Conservation (phyloP, 305 asterid species). For the Withania somnifera region DNA sequence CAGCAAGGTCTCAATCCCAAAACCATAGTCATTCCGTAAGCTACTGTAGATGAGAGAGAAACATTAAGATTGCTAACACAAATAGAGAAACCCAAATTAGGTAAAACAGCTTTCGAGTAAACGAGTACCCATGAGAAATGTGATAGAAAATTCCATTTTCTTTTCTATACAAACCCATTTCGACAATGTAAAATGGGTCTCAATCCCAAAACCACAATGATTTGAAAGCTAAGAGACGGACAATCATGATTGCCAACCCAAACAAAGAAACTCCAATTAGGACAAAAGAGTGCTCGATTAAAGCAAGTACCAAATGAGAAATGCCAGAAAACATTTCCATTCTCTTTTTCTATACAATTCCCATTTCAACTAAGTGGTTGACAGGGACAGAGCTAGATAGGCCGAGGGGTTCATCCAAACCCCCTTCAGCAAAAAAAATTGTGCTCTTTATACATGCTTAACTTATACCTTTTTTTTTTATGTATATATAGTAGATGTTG, state of each 20-base stretch:
- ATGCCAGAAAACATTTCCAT: not conserved
- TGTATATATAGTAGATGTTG: no score
- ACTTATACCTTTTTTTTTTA: no score
- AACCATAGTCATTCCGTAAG: not conserved
- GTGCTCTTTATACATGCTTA: no score
- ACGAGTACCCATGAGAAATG: not conserved
- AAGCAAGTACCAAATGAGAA: not conserved
- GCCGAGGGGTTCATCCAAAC: no score
- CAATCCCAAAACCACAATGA: not conserved
- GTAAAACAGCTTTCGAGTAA: not conserved
- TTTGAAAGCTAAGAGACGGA: not conserved
- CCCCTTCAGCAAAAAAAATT: no score
- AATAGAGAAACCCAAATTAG: not conserved
- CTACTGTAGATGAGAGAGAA: not conserved
- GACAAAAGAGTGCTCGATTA: not conserved
- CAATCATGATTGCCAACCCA: not conserved
- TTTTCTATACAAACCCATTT: not conserved
- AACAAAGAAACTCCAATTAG: not conserved
- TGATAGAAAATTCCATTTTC: not conserved
- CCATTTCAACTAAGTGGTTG: not conserved
- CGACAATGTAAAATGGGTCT: not conserved
- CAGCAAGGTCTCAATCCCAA: not conserved
- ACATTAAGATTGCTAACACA: not conserved
- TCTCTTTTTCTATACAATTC: not conserved
- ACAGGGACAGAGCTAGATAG: no score